Evolutionary conservation across 352 stramenopile genomes (phyloP).

Genomic region (Pythium brassicae): DNA sequence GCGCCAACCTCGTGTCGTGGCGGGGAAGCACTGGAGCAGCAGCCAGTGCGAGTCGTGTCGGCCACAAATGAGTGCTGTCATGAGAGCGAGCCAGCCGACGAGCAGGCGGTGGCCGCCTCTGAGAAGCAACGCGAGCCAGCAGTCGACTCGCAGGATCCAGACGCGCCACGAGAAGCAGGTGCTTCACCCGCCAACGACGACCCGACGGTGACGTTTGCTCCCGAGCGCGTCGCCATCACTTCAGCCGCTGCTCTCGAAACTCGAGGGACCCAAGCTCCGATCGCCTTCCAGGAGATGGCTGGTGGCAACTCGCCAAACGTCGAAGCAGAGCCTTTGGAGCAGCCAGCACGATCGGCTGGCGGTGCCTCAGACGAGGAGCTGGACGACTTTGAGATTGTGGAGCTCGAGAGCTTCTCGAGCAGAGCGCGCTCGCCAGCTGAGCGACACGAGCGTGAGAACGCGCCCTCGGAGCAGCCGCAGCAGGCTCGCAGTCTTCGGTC

Average conservation of each 20-base stretch:
- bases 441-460: neutral
- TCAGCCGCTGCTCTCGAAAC: neutral
- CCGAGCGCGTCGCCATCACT: neutral
- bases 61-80: neutral
- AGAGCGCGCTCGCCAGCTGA: neutral
- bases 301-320: too few relatives aligned
- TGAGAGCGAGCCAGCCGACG: neutral
- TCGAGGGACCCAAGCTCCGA: neutral
- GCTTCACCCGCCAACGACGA: neutral
- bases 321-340: too few relatives aligned
- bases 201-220: neutral
- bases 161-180: too few relatives aligned
- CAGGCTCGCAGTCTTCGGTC: conserved; percentile 2
- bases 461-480: neutral
- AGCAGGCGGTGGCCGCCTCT: too few relatives aligned
- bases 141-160: too few relatives aligned
- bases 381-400: conserved; percentile 5
- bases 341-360: neutral
- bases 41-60: conserved; percentile 3
- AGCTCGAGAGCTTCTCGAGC: conserved; percentile 2
- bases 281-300: too few relatives aligned
- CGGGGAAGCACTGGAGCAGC: neutral
- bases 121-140: too few relatives aligned
- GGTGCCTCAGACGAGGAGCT: neutral
- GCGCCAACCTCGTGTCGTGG: neutral